Evolutionary conservation across 1,284 basidiomycete genomes (phyloP).

Genomic region (Microbotryum scabiosae): DNA sequence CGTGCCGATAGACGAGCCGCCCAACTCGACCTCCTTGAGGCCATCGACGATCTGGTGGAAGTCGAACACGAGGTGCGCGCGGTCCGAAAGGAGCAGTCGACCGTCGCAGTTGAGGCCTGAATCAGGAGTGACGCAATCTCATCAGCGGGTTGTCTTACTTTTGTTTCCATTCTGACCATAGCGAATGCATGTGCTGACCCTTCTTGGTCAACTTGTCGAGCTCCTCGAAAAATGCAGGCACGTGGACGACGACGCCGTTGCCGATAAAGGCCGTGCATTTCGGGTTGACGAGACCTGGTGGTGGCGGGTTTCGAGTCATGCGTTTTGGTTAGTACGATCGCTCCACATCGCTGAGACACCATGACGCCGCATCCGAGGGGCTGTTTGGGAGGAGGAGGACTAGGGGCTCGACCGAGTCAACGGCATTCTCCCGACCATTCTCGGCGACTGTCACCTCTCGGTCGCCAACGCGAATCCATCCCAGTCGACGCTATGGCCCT

Average conservation of each 20-base stretch:
- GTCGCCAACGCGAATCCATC: not conserved
- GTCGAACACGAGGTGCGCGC: slow-evolving; percentile 94
- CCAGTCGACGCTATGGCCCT: not conserved
- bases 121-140: not conserved
- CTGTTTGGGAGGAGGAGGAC: too few relatives aligned
- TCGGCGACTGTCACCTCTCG: too few relatives aligned
- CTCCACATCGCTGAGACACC: too few relatives aligned
- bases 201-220: slow-evolving; percentile 77
- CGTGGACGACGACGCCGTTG: slow-evolving; percentile 85
- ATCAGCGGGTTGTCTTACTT: too few relatives aligned
- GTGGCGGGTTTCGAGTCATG: too few relatives aligned
- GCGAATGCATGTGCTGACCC: slow-evolving; percentile 54
- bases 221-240: slow-evolving; percentile 92
- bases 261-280: slow-evolving; percentile 82
- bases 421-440: too few relatives aligned
- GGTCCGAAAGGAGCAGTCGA: slow-evolving; percentile 86
- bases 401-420: too few relatives aligned
- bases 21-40: slow-evolving; percentile 93
- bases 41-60: slow-evolving; percentile 99
- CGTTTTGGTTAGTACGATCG: not conserved
- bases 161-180: not conserved
- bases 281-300: slow-evolving; percentile 77
- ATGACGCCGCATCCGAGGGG: too few relatives aligned
- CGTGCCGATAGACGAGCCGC: slow-evolving; percentile 88
- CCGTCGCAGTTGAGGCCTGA: slow-evolving; percentile 76